phyloP scores from a whole-genome alignment of 495 filamentous ascomycete species.

The Daldinia vernicosa region DNA sequence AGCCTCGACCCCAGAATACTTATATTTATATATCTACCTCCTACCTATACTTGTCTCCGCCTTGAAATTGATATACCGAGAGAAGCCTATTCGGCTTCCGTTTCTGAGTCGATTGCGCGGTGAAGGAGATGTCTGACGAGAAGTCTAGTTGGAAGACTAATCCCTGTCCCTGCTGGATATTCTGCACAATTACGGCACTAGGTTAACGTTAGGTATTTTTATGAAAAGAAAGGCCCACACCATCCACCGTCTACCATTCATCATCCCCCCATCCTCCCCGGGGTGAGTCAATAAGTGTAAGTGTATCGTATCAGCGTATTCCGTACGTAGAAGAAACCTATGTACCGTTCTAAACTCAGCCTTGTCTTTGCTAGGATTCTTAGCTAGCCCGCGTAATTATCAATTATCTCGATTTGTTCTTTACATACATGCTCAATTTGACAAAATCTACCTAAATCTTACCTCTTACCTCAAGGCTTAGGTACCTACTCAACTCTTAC shows the following conservation, averaged over 20 bases:
- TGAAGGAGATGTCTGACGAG: not conserved
- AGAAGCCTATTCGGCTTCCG: too few relatives aligned
- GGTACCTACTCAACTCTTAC: not conserved
- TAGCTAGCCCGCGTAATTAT: conserved; percentile 23
- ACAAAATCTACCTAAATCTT: not conserved
- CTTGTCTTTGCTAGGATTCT: conserved; percentile 21
- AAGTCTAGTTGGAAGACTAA: not conserved
- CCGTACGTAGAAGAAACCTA: conserved; percentile 13
- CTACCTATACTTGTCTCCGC: too few relatives aligned
- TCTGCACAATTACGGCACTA: not conserved
- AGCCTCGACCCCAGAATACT: conserved; percentile 16
- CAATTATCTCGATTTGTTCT: conserved; percentile 3
- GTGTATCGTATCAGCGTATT: not conserved
- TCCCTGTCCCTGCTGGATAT: not conserved
- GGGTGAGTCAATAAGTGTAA: not conserved
- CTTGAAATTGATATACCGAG: too few relatives aligned
- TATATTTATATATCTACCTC: not conserved
- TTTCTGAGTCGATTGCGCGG: not conserved
- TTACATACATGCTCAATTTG: not conserved
- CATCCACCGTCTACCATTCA: not conserved
- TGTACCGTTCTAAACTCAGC: conserved; percentile 25
- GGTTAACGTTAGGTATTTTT: conserved; percentile 9
- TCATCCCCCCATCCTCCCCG: not conserved
- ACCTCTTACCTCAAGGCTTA: too few relatives aligned
- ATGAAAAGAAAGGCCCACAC: conserved; percentile 6